phyloP scores from a whole-genome alignment of 148 eudicot species.

The Oxyria digyna region DNA sequence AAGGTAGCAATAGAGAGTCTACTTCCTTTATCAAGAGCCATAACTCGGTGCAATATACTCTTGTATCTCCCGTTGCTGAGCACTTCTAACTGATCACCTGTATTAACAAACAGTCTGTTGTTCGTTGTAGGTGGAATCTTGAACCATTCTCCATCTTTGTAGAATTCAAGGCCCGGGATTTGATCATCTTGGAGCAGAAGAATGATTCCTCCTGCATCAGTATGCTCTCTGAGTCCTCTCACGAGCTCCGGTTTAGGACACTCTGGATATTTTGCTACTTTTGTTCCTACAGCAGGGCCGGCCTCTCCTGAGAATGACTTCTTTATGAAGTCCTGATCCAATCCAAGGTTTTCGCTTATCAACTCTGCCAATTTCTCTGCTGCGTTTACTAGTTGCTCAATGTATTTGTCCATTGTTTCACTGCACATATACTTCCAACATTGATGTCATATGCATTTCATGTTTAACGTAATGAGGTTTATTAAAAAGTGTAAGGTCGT shows the following conservation, averaged over 20 bases:
- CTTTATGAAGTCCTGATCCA: conserved; percentile 37
- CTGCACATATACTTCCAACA: conserved; percentile 25
- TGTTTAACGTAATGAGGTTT: background rate
- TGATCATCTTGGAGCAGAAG: conserved; percentile 78
- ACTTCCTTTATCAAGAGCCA: conserved; percentile 53
- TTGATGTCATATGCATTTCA: background rate
- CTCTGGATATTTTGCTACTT: conserved; percentile 71
- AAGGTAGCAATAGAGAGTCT: conserved; percentile 78
- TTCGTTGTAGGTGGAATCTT: conserved; percentile 70
- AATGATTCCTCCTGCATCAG: conserved; percentile 86
- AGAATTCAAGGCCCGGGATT: conserved; percentile 78
- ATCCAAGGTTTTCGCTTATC: conserved; percentile 69
- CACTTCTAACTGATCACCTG: conserved; percentile 74
- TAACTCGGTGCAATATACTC: conserved; percentile 60
- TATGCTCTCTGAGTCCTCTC: conserved; percentile 78
- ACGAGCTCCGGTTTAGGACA: conserved; percentile 64
- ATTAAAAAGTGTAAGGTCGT: no score
- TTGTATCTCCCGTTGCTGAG: conserved; percentile 62
- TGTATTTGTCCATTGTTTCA: conserved; percentile 46
- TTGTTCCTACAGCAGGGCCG: conserved; percentile 67
- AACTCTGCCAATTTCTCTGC: conserved; percentile 61
- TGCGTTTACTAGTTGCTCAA: conserved; percentile 40
- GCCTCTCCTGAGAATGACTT: conserved; percentile 43
- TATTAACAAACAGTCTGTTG: conserved; percentile 60
- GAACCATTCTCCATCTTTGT: conserved; percentile 62